These are phyloP conservation scores for Pythium aquatile DNA, from an alignment of 352 stramenopile species.

Conservation along the genomic window DNA sequence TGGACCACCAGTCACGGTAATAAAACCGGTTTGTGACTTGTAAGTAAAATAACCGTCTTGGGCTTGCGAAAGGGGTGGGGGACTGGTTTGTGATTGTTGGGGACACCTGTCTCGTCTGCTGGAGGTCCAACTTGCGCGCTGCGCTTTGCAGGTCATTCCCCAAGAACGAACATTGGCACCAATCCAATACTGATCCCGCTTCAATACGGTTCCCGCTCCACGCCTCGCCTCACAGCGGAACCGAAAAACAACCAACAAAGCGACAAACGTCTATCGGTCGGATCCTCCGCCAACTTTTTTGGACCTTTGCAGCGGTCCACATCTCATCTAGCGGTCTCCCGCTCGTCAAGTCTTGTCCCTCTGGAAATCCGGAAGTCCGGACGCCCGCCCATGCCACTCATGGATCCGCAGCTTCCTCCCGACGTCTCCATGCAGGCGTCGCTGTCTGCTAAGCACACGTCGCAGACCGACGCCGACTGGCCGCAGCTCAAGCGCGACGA, in stretches of 20 bases:
- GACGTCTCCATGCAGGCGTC: background rate
- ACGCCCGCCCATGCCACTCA: background rate
- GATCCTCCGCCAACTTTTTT: background rate
- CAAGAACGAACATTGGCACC: background rate
- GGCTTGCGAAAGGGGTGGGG: background rate
- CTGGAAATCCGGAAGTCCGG: background rate
- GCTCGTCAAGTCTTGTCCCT: background rate
- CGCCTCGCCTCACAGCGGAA: background rate
- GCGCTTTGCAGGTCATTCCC: background rate
- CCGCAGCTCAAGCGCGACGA: conserved; percentile 17
- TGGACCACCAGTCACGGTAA: background rate
- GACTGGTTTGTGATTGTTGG: background rate
- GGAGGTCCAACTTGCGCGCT: background rate
- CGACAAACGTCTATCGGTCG: background rate
- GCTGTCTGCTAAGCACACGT: background rate
- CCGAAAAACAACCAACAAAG: background rate
- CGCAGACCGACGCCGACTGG: conserved; percentile 10
- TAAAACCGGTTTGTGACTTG: background rate
- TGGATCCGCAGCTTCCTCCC: background rate
- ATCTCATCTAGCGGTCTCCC: conserved; percentile 1
- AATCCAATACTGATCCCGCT: background rate
- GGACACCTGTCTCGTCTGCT: conserved; percentile 4
- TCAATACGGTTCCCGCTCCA: background rate
- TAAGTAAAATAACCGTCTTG: background rate
- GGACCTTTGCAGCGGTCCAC: conserved; percentile 1